Evolutionary conservation across 2,329 filamentous ascomycete genomes (phyloP).

Genomic region (Colletotrichum cereale): DNA sequence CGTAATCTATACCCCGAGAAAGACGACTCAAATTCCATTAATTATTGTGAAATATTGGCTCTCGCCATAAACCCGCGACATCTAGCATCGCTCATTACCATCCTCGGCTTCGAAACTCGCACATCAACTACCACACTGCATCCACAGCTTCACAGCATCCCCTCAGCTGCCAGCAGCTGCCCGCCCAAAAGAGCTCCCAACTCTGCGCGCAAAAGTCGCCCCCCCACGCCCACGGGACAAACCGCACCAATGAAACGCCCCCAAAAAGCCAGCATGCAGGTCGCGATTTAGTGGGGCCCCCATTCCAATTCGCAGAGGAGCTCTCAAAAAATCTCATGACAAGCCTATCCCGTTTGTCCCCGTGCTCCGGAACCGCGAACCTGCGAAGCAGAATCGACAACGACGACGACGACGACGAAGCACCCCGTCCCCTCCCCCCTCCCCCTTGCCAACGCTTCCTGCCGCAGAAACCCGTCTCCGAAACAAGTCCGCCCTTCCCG

Average conservation of each 20-base stretch:
- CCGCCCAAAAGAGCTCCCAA: background rate
- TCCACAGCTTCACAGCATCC: background rate
- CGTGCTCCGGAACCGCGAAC: slow-evolving; percentile 10
- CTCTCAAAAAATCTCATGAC: slow-evolving; percentile 37
- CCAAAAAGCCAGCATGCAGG: slow-evolving; percentile 20
- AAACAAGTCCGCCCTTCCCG: background rate
- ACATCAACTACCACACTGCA: background rate
- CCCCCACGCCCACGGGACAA: slow-evolving; percentile 10
- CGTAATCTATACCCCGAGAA: background rate
- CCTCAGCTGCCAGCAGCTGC: background rate
- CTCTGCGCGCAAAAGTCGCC: background rate
- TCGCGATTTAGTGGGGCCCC: background rate
- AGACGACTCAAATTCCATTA: rapidly evolving
- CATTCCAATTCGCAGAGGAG: slow-evolving; percentile 17
- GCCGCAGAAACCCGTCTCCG: background rate
- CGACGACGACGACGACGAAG: background rate
- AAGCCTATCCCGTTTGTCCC: slow-evolving; percentile 23
- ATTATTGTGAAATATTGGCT: rapidly evolving
- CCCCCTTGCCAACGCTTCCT: background rate
- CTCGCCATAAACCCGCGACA: background rate
- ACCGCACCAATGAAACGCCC: slow-evolving; percentile 27
- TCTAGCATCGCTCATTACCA: background rate
- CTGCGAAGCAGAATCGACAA: background rate
- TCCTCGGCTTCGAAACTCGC: background rate
- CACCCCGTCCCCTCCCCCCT: background rate